Evolutionary conservation across 768 basidiomycete genomes (phyloP).

Genomic region (Russula vinacea): DNA sequence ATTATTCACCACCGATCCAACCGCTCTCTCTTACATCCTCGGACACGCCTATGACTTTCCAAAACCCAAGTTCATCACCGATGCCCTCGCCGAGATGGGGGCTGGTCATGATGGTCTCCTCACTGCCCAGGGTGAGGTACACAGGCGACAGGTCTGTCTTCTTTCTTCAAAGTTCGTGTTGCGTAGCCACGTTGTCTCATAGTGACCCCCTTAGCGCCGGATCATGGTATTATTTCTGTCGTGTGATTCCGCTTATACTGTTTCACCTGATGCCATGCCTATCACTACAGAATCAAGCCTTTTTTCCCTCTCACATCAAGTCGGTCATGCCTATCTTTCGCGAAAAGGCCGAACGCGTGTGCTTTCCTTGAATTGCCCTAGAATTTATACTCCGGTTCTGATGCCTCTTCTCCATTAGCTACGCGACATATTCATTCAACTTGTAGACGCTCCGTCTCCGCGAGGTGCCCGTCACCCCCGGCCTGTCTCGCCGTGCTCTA

Average conservation of each 20-base stretch:
- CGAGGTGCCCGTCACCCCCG: too few species aligned
- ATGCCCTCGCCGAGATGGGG: conserved; percentile 50
- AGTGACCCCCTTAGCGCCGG: conserved; percentile 41
- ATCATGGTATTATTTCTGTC: conserved; percentile 42
- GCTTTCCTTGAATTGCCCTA: neutral
- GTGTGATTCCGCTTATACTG: conserved; percentile 19
- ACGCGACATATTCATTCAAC: conserved; percentile 44
- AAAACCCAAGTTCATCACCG: conserved; percentile 57
- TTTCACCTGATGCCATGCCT: conserved; percentile 24
- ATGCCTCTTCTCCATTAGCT: conserved; percentile 38
- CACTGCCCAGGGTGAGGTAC: conserved; percentile 53
- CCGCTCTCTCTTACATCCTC: conserved; percentile 57
- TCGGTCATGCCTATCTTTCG: conserved; percentile 56
- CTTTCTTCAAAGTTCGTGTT: neutral
- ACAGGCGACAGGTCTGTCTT: conserved; percentile 49
- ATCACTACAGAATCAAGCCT: conserved; percentile 46
- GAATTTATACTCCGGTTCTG: neutral
- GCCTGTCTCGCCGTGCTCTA: neutral
- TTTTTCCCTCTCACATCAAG: conserved; percentile 49
- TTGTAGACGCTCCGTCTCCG: conserved; percentile 26
- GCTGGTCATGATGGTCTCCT: conserved; percentile 50
- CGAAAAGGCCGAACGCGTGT: conserved; percentile 53
- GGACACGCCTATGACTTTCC: conserved; percentile 54
- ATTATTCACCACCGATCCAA: conserved; percentile 57
- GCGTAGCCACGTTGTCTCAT: neutral